Evolutionary conservation across 805 yeast species (phyloP).

Genomic region (Candida vartiovaarae): DNA sequence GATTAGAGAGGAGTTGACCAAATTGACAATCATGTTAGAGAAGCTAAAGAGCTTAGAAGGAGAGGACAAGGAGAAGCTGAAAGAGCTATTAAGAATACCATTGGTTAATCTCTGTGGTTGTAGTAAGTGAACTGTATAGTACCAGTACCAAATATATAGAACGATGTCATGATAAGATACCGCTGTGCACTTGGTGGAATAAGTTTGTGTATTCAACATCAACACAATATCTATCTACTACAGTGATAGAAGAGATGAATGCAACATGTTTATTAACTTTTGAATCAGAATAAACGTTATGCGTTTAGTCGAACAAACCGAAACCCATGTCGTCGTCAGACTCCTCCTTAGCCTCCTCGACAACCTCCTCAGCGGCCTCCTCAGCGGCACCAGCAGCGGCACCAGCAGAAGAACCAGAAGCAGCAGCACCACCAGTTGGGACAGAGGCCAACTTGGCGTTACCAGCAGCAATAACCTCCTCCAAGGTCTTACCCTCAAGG

Average conservation of each 20-base stretch:
- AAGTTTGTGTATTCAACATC: background rate
- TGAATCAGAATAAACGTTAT: background rate
- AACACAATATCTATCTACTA: background rate
- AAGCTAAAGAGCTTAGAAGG: constrained; percentile 17
- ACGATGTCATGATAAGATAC: background rate
- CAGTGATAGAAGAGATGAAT: background rate
- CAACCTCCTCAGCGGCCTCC: constrained; percentile 52
- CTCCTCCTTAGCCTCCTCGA: constrained; percentile 41
- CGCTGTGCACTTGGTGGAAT: background rate
- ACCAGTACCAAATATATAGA: background rate
- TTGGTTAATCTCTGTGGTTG: background rate
- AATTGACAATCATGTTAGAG: constrained; percentile 12
- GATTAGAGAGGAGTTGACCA: constrained; percentile 14
- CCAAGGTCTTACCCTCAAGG: constrained; percentile 67
- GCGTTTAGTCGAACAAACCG: constrained; percentile 80
- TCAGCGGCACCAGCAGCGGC: constrained; percentile 48
- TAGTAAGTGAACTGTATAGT: too few species aligned
- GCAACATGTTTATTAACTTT: constrained; percentile 1
- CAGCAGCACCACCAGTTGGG: constrained; percentile 79
- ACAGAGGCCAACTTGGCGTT: constrained; percentile 73
- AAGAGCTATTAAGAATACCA: constrained; percentile 1
- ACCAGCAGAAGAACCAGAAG: constrained; percentile 49
- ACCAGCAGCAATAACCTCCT: constrained; percentile 75
- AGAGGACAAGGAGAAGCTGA: constrained; percentile 5
- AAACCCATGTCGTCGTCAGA: constrained; percentile 82